Percentiles rank a stretch among this genome's conserved stretches.
Conservation (phyloP, 768 basidiomycete species). For the Agaricus subrufescens region DNA sequence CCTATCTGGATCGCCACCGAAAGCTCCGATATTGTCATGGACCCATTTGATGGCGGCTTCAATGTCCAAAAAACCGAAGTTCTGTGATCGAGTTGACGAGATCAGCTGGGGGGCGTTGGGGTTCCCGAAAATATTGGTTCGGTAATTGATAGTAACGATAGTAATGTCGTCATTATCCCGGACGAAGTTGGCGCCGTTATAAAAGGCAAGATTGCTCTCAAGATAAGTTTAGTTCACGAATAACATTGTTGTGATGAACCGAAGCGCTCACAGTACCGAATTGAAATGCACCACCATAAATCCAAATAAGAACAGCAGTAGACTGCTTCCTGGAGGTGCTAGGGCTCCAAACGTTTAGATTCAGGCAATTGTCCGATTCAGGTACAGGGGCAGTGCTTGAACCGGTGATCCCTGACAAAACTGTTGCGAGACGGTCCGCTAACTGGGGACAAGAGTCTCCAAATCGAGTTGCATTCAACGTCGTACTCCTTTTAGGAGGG, state of each 20-base stretch:
- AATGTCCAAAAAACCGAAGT: slow-evolving; percentile 34
- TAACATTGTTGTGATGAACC: background rate
- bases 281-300: slow-evolving; percentile 33
- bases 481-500: slow-evolving; percentile 15
- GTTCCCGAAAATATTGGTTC: slow-evolving; percentile 35
- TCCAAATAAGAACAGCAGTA: slow-evolving; percentile 32
- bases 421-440: slow-evolving; percentile 18
- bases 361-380: slow-evolving; percentile 32
- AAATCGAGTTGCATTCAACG: slow-evolving; percentile 23
- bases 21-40: slow-evolving; percentile 30
- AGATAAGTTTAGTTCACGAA: background rate
- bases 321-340: slow-evolving; percentile 24
- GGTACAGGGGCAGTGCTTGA: slow-evolving; percentile 21
- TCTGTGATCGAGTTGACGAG: slow-evolving; percentile 20
- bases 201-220: slow-evolving; percentile 22
- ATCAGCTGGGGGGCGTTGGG: slow-evolving; percentile 34
- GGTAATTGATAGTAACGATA: slow-evolving; percentile 33
- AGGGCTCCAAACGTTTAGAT: slow-evolving; percentile 37
- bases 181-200: slow-evolving; percentile 27
- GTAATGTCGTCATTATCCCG: slow-evolving; percentile 28
- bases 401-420: slow-evolving; percentile 17
- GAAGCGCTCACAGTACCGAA: slow-evolving; percentile 27
- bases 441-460: slow-evolving; percentile 26
- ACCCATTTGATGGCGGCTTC: slow-evolving; percentile 27
- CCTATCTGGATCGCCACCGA: slow-evolving; percentile 35